Evolutionary conservation across 371 early-diverging fungal species (phyloP).

Genomic region (Dentiscutata heterogama): DNA sequence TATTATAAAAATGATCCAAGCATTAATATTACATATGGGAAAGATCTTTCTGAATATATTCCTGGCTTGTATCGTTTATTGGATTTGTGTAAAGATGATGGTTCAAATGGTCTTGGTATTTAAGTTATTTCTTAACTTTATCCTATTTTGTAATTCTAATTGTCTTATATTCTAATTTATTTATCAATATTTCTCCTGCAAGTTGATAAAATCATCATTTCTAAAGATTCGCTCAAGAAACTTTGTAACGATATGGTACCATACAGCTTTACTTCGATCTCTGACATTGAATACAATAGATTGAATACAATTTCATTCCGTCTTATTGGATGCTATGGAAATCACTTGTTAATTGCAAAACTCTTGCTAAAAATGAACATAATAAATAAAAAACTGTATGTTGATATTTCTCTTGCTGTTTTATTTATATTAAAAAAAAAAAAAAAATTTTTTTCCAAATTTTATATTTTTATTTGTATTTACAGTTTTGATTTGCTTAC

Average conservation of each 20-base stretch:
- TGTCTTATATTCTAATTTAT: too few species aligned
- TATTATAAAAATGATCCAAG: too few species aligned
- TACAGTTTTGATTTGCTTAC: too few species aligned
- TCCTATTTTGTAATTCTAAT: background rate
- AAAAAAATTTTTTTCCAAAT: too few species aligned
- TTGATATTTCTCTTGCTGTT: too few species aligned
- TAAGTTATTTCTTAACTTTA: background rate
- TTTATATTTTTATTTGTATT: too few species aligned
- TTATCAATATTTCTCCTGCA: background rate
- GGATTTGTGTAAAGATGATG: constrained; percentile 38
- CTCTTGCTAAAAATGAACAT: constrained; percentile 15
- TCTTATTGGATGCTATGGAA: constrained; percentile 40
- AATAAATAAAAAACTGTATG: constrained; percentile 19
- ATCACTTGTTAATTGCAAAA: constrained; percentile 15
- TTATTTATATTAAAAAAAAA: too few species aligned
- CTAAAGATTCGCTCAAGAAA: background rate
- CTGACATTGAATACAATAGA: constrained; percentile 15
- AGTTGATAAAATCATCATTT: constrained; percentile 40
- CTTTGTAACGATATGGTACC: constrained; percentile 26
- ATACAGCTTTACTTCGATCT: constrained; percentile 31
- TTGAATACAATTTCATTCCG: constrained; percentile 2
- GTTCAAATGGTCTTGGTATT: constrained; percentile 38
- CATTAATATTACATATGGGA: background rate
- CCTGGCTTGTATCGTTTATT: constrained; percentile 35
- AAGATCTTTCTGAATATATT: constrained; percentile 14